These are phyloP conservation scores for Cadophora gregata DNA, from an alignment of 2,329 filamentous ascomycete genomes.

Conservation along the genomic window DNA sequence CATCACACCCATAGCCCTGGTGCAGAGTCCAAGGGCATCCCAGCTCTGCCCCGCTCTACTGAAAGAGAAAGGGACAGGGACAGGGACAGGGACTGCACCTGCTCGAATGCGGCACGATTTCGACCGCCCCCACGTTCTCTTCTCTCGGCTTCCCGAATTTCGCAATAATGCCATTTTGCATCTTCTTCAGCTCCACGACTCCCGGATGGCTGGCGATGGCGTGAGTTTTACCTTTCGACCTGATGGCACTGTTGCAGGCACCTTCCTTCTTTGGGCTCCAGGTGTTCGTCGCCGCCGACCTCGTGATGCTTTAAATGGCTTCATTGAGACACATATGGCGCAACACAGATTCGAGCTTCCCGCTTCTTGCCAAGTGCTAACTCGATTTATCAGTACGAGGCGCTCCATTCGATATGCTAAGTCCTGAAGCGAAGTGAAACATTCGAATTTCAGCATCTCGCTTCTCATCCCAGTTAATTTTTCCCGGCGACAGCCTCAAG, in stretches of 20 bases:
- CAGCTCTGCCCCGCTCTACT: constrained; percentile 18
- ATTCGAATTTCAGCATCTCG: constrained; percentile 11
- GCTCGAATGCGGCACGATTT: constrained; percentile 3
- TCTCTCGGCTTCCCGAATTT: constrained; percentile 23
- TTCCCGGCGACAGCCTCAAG: not conserved
- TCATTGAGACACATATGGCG: constrained; percentile 11
- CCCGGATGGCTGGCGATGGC: constrained; percentile 20
- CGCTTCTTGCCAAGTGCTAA: constrained; percentile 20
- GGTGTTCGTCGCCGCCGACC: constrained; percentile 11
- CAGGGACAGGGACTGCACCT: constrained; percentile 10
- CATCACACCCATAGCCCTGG: constrained; percentile 7
- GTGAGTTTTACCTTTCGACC: constrained; percentile 16
- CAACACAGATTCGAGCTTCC: constrained; percentile 4
- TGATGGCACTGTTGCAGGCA: constrained; percentile 12
- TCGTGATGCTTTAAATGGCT: constrained; percentile 18
- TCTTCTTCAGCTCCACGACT: constrained; percentile 21
- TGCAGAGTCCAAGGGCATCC: constrained; percentile 5
- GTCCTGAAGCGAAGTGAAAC: constrained; percentile 21
- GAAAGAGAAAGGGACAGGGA: constrained; percentile 1
- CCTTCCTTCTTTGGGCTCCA: constrained; percentile 10
- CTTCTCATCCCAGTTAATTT: constrained; percentile 8
- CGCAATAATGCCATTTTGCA: constrained; percentile 22
- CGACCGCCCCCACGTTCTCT: constrained; percentile 28
- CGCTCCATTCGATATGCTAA: constrained; percentile 1
- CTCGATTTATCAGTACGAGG: constrained; percentile 15